Evolutionary conservation across 129 eudicot genomes (phyloP).

Genomic region (Helianthus tuberosus): DNA sequence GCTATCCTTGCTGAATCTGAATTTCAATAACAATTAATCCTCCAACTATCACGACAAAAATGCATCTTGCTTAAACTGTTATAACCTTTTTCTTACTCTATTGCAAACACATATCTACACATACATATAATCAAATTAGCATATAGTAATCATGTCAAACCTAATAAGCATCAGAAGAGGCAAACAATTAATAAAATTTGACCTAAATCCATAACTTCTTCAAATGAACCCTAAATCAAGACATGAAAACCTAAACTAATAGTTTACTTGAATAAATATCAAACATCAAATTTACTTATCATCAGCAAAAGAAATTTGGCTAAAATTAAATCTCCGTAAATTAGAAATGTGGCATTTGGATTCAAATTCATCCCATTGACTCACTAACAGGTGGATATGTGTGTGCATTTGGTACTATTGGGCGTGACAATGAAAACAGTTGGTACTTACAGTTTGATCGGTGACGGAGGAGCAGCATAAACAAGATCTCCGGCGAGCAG

Average conservation of each 20-base stretch:
- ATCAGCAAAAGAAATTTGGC: no score
- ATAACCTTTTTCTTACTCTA: background rate
- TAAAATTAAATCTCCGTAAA: background rate
- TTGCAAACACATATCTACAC: background rate
- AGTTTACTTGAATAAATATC: background rate
- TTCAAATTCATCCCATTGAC: background rate
- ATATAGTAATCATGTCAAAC: background rate
- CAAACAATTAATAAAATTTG: background rate
- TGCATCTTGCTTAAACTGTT: background rate
- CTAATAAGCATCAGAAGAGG: background rate
- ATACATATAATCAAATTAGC: background rate
- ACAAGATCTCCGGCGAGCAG: constrained; percentile 13
- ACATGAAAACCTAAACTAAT: background rate
- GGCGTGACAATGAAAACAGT: background rate
- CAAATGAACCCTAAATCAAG: background rate
- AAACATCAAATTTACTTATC: background rate
- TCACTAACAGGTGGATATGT: background rate
- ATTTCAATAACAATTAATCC: background rate
- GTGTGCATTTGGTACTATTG: background rate
- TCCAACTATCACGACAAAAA: background rate
- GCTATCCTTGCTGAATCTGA: background rate
- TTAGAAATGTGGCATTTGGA: background rate
- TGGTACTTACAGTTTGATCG: constrained; percentile 1
- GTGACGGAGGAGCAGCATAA: background rate
- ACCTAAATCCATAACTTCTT: background rate